Evolutionary conservation across 768 basidiomycete genomes (phyloP), one percentile per base, ranked within the genome.

Genomic region (Mycena floridula): DNA sequence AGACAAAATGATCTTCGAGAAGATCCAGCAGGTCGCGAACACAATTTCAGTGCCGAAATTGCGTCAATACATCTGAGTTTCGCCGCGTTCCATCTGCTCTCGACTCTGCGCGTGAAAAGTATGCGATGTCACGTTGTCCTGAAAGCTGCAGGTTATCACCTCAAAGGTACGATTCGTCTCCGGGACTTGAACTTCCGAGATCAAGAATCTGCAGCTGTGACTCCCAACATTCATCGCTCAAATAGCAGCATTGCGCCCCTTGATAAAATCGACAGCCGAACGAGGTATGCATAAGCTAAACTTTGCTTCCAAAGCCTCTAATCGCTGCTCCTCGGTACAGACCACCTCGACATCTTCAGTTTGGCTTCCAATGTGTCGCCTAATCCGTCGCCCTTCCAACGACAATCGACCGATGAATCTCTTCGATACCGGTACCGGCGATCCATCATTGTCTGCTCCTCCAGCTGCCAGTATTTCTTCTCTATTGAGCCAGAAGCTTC

Each of bases 251-350:
- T 15, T 25, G 25, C 61, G 28, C 22, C 60, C 62, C 49, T 40
- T 23, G 27, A 64, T 61, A 50, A 57, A 48, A 3, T 23, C 38
- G 18, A 42, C 47, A 37, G 48, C 58, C n/a, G 50, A 48, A 18
- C 55, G 58, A 13, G 44, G 36, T n/a, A 65, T 45, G 27, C 54
- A 43, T 18, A 65, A 43, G 20, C 55, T 54, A 48, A 63, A 64
- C 9, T 57, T 40, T 26, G 59, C 60, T 22, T 56, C 46, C 40
- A 63, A 41, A 4, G 53, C 53, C 44, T 44, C 51, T 20, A 63
- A 58, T 46, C 64, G 59, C 37, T 67, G 60, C 37, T 40, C 1
- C 44, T 67, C 65, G 4, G 49, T 57, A 18, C n/a, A 45, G n/a
- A 66, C 40, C 12, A 40, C 57, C 38, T 37, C 46, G 6, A 62